Evolutionary conservation across 805 yeast genomes (phyloP).

Genomic region (Maudiozyma barnettii): DNA sequence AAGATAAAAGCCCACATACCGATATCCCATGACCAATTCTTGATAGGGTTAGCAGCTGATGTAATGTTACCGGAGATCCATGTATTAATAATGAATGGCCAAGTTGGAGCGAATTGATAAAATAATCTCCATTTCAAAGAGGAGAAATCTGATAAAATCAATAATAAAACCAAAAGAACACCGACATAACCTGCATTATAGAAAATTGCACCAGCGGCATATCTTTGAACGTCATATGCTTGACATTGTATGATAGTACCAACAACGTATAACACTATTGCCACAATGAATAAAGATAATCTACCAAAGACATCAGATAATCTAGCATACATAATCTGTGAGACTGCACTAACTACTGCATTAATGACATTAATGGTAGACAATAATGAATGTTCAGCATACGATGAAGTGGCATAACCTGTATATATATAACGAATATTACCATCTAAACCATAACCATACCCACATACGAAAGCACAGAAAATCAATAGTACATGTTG

Average conservation of each 20-base stretch:
- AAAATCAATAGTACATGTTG: constrained; percentile 33
- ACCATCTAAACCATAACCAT: constrained; percentile 47
- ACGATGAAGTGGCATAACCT: constrained; percentile 40
- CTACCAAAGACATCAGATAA: constrained; percentile 50
- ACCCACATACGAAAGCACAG: constrained; percentile 41
- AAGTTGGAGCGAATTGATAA: constrained; percentile 54
- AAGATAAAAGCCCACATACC: constrained; percentile 75
- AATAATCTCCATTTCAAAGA: constrained; percentile 62
- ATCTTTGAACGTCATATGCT: constrained; percentile 42
- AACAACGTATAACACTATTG: constrained; percentile 42
- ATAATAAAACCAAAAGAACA: constrained; percentile 43
- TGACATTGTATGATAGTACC: constrained; percentile 51
- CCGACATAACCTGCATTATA: constrained; percentile 53
- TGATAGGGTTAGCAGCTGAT: constrained; percentile 25
- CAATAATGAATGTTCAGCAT: constrained; percentile 39
- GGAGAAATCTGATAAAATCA: constrained; percentile 59
- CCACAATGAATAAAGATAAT: constrained; percentile 36
- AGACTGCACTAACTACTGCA: constrained; percentile 47
- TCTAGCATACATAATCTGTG: constrained; percentile 48
- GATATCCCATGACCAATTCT: constrained; percentile 61
- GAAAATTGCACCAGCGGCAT: constrained; percentile 47
- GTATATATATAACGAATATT: constrained; percentile 41
- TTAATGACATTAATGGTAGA: constrained; percentile 45
- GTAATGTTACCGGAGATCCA: constrained; percentile 64
- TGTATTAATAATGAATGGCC: constrained; percentile 67